A percentile compares a stretch with the other conserved stretches of the same genome.
phyloP scores from a whole-genome alignment of 805 yeast genomes.

The Monosporozyma siamensis region DNA sequence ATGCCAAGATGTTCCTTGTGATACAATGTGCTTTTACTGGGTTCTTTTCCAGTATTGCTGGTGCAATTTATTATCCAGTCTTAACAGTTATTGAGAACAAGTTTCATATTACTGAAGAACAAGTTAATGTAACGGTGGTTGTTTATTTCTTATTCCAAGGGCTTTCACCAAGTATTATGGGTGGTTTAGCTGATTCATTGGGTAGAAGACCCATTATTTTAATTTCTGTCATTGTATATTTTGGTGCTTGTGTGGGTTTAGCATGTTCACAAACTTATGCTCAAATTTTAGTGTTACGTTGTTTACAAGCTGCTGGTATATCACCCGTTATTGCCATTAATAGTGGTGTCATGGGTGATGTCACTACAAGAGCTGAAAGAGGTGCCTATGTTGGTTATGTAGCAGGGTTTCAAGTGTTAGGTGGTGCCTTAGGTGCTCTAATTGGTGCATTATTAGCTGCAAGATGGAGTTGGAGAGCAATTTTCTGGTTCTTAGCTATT shows the following conservation, averaged over 20 bases:
- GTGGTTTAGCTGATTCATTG: conserved; percentile 54
- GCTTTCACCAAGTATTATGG: conserved; percentile 58
- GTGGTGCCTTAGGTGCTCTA: conserved; percentile 75
- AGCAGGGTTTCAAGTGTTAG: conserved; percentile 55
- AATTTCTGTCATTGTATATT: conserved; percentile 44
- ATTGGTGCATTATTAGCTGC: conserved; percentile 41
- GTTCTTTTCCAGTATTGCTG: conserved; percentile 59
- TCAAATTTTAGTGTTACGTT: conserved; percentile 54
- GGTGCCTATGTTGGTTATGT: conserved; percentile 64
- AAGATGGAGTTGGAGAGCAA: conserved; percentile 59
- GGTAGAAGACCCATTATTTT: conserved; percentile 69
- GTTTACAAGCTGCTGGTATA: conserved; percentile 69
- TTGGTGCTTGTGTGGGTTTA: conserved; percentile 56
- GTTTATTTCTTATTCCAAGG: conserved; percentile 74
- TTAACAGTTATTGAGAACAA: conserved; percentile 45
- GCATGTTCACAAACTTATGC: conserved; percentile 51
- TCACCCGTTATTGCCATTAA: conserved; percentile 67
- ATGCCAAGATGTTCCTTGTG: conserved; percentile 36
- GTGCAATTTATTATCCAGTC: conserved; percentile 77
- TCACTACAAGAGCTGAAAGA: conserved; percentile 53
- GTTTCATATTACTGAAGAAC: conserved; percentile 47
- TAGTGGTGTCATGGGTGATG: conserved; percentile 67
- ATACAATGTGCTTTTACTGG: conserved; percentile 39
- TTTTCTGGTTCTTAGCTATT: conserved; percentile 68
- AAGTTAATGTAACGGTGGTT: conserved; percentile 63